phyloP scores from a whole-genome alignment of 345 rosid species.

The Bruguiera parviflora region DNA sequence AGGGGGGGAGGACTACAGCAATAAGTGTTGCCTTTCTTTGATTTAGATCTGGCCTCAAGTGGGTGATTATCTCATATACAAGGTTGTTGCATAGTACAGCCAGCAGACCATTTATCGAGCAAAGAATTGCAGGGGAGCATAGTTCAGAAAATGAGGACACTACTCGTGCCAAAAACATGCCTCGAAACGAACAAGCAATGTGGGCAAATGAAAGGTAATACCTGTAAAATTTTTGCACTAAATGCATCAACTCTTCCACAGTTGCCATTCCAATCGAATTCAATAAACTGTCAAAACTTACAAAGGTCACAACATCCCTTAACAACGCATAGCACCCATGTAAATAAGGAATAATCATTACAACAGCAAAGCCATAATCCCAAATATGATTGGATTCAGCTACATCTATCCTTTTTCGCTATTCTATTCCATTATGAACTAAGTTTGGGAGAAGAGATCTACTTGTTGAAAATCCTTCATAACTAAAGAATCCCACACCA shows the following conservation, averaged over 20 bases:
- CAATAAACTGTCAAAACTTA: background rate
- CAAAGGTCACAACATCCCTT: background rate
- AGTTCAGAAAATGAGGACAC: conserved; percentile 41
- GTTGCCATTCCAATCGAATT: background rate
- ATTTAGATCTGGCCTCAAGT: conserved; percentile 53
- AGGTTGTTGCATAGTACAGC: conserved; percentile 72
- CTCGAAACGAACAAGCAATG: conserved; percentile 69
- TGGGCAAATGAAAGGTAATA: conserved; percentile 83
- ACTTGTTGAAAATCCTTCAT: too few relatives aligned
- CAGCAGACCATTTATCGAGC: conserved; percentile 62
- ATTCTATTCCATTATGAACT: too few relatives aligned
- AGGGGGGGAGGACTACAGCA: conserved; percentile 55
- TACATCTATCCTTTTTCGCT: too few relatives aligned
- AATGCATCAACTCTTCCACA: conserved; percentile 22
- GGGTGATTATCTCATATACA: conserved; percentile 56
- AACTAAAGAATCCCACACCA: too few relatives aligned
- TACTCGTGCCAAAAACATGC: conserved; percentile 33
- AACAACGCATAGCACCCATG: background rate
- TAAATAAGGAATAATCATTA: too few relatives aligned
- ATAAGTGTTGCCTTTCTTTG: conserved; percentile 54
- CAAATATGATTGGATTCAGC: too few relatives aligned
- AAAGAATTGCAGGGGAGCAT: conserved; percentile 61
- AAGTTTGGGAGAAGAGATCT: too few relatives aligned
- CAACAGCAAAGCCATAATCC: too few relatives aligned
- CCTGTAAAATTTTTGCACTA: conserved; percentile 48